These are phyloP conservation scores for Thermothelomyces thermophilus DNA, from an alignment of 2,329 filamentous ascomycete species.

Conservation along the genomic window DNA sequence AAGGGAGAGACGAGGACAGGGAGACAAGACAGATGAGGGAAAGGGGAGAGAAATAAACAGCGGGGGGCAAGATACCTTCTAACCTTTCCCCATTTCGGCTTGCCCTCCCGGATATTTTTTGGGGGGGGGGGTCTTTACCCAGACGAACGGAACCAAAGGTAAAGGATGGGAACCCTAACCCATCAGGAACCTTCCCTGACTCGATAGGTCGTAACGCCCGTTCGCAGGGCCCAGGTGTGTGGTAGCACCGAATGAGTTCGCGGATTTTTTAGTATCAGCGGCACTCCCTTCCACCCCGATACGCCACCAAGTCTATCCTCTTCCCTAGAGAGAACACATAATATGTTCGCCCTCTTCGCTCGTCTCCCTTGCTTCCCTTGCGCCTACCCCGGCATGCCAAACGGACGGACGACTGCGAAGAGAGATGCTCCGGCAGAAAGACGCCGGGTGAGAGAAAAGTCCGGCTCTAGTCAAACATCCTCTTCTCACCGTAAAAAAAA, in stretches of 20 bases:
- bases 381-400: neutral
- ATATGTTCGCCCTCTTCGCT: neutral
- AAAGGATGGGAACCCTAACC: neutral
- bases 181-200: neutral
- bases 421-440: neutral
- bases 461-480: slow-evolving; percentile 5
- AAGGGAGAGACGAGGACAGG: neutral
- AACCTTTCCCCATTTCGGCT: neutral
- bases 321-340: slow-evolving; percentile 1
- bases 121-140: neutral
- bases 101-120: slow-evolving; percentile 10
- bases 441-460: neutral
- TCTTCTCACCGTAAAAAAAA: neutral
- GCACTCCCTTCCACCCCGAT: neutral
- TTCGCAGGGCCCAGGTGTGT: slow-evolving; percentile 8
- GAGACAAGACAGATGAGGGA: slow-evolving; percentile 5
- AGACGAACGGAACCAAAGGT: neutral
- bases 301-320: slow-evolving; percentile 18
- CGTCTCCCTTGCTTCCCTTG: neutral
- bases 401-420: slow-evolving; percentile 2
- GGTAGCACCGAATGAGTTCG: slow-evolving; percentile 7
- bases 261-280: slow-evolving; percentile 6
- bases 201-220: neutral
- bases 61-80: slow-evolving; percentile 8
- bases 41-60: neutral